Base-by-base conservation (phyloP, 129 eudicot species). In the Apium graveolens region DNA sequence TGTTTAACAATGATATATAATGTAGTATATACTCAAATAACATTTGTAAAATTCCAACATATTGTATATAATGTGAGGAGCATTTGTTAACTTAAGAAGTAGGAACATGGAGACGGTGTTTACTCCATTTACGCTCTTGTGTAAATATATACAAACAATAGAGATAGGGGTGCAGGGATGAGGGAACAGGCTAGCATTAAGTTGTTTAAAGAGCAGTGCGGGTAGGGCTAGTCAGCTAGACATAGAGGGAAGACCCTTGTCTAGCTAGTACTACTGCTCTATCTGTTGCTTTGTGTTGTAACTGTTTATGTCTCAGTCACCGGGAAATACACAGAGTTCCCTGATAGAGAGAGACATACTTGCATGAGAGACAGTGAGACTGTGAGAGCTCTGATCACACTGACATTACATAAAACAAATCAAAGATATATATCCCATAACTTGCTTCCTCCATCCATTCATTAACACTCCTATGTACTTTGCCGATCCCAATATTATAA, bases 331-430 rank as follows among this genome's bases (percentile, higher is more conserved):
- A 71, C 75, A 71, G 31, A 71, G 75, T 71, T 71, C 24, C 75
- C 32, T 39, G 75, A 71, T 71, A 21, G 51, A 39, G 74, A 70
- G 74, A 70, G 74, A 70, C 74, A 70, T 38, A 8, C 9, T 35
- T 65, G 38, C 34, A 31, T 31, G 24, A 66, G 24, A 66, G 72
- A 66, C 72, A 21, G 51, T 73, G 53, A 35, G 53, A n/a, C n/a
- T n/a, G n/a, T n/a, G n/a, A 42, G 75, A 38, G 9, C 26, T 71
- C 48, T 49, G 35, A 35, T 27, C 65, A 63, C 29, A 76, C 49
- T 76, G 70, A 76, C 51, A 24, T 60, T 53, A 57, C 79, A 76
- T 76, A 11, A 55, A 76, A 37, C 51, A 76, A n/a, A 76, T 76
- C 71, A 57, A 55, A 38, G 34, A 76, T 57, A 57, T 57, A 76